Base-by-base conservation (phyloP, 2,329 filamentous ascomycete genomes). In the Hymenoscyphus linearis region DNA sequence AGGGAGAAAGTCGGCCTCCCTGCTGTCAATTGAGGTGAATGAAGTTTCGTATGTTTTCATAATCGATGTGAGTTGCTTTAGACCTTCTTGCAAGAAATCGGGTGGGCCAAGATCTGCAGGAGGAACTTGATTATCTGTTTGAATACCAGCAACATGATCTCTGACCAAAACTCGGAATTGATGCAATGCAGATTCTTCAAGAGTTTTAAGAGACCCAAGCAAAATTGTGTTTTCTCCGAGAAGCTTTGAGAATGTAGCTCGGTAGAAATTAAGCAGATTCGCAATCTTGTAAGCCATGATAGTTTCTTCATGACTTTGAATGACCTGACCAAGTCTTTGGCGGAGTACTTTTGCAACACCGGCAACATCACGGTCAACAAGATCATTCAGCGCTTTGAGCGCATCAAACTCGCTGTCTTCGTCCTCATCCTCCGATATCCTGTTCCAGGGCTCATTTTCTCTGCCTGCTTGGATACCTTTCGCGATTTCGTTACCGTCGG, bases 21-120 rank as follows among this genome's bases (percentile, higher is more conserved):
- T 79, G 62, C 85, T 80, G 9, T 80, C 76, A 1, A 79, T 75
- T 2, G 82, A 76, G 1, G 87, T 84, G 26, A 95, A 78, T 0
- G 93, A 96, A 1, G 89, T 89, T 67, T 96, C 91, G 71, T 93
- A 93, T 22, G 89, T 95, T 72, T 89, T 90, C 80, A 96, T 89
- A 57, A 98, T 87, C 5, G 85, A 81, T 37, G 82, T 84, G 9
- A 99, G 79, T 67, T 90, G 89, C 66, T 91, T 87, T 1, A 99
- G 79, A 5, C 91, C 88, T 60, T 96, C 89, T 40, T 86, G 79
- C 0, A 98, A 77, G 75, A 97, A 97, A 16, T 88, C 83, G 0
- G 93, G 93, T 0, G 90, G 85, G 0, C 85, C 85, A 2, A 96
- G 80, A 70, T 96, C 86, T n/a, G 82, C 76, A 1, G 91, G 86